Conservation (phyloP, 2,329 filamentous ascomycete species). For the Aspergillus sp. region DNA sequence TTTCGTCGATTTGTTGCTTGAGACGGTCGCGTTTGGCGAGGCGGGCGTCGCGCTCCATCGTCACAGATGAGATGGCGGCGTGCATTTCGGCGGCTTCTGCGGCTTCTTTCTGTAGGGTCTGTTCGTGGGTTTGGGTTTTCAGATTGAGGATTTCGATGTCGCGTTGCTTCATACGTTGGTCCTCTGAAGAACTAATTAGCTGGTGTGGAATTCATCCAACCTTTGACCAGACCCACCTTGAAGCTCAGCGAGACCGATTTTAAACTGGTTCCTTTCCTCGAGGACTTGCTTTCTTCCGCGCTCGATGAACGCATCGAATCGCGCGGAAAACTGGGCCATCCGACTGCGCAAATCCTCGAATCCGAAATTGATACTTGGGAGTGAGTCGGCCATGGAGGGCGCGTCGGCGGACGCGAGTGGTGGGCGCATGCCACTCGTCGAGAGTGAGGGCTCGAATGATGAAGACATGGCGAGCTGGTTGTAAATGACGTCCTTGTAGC, state of each 20-base stretch:
- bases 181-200: conserved; percentile 58
- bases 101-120: conserved; percentile 58
- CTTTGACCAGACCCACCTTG: conserved; percentile 62
- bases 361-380: conserved; percentile 90
- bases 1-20: conserved; percentile 54
- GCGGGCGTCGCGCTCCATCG: conserved; percentile 55
- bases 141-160: conserved; percentile 74
- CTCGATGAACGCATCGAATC: conserved; percentile 93
- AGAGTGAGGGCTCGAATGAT: conserved; percentile 59
- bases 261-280: conserved; percentile 92
- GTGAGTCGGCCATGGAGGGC: conserved; percentile 62
- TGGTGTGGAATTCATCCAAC: neutral
- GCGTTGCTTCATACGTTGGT: conserved; percentile 83
- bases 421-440: conserved; percentile 53
- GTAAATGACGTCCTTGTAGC: too few species aligned
- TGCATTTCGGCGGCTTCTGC: conserved; percentile 65
- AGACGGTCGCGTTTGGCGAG: conserved; percentile 56
- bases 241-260: conserved; percentile 82
- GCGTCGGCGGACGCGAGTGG: conserved; percentile 52
- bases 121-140: conserved; percentile 55
- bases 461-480: conserved; percentile 29
- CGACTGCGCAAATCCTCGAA: conserved; percentile 93
- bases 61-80: conserved; percentile 57
- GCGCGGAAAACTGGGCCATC: conserved; percentile 87
- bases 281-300: conserved; percentile 83